These are phyloP conservation scores for Xylaria sp. DNA, from an alignment of 2,329 filamentous ascomycete genomes.

Conservation along the genomic window DNA sequence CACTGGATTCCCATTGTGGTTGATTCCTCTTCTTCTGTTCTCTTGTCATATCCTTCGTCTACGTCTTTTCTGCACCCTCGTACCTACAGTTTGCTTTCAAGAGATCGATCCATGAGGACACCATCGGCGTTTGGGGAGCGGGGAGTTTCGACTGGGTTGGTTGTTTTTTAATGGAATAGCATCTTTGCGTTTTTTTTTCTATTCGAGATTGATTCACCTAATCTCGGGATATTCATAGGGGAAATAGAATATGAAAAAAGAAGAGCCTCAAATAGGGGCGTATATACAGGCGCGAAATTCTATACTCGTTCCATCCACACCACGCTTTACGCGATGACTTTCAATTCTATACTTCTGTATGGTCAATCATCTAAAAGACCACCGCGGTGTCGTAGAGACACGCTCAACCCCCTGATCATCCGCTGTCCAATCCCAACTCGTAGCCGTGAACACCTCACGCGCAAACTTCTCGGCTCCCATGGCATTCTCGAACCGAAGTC, in stretches of 20 bases:
- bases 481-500: conserved; percentile 44
- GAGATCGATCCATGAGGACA: conserved; percentile 7
- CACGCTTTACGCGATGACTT: background rate
- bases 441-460: conserved; percentile 49
- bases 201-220: conserved; percentile 1
- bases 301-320: background rate
- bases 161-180: conserved; percentile 5
- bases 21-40: background rate
- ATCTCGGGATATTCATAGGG: conserved; percentile 2
- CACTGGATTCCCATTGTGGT: background rate
- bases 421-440: conserved; percentile 56
- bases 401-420: conserved; percentile 34
- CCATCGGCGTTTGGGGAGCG: conserved; percentile 21
- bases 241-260: background rate
- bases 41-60: too few relatives aligned
- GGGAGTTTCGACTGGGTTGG: conserved; percentile 9
- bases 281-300: conserved; percentile 10
- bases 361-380: conserved; percentile 23
- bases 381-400: conserved; percentile 25
- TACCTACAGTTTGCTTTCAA: conserved; percentile 1
- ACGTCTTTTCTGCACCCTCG: too few relatives aligned
- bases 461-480: conserved; percentile 49
- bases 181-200: conserved; percentile 9
- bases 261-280: conserved; percentile 5
- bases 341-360: too few relatives aligned